A percentile compares a stretch with the other conserved stretches of the same genome.
phyloP scores from a whole-genome alignment of 2,329 filamentous ascomycete species.

The Elsinoe ampelina region DNA sequence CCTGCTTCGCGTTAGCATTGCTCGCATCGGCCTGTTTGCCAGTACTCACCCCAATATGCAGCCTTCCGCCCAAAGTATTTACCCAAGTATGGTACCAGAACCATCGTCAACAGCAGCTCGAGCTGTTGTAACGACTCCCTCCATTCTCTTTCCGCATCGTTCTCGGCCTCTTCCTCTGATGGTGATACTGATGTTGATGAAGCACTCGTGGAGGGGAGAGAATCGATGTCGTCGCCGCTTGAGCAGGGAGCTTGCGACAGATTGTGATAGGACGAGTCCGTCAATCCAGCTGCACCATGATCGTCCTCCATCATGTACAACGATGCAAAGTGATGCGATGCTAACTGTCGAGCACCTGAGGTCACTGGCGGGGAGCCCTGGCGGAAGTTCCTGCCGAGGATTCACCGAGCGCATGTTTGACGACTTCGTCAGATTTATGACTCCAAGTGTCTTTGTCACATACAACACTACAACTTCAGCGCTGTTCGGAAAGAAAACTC shows the following conservation, averaged over 20 bases:
- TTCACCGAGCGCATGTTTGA: background rate
- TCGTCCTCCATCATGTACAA: background rate
- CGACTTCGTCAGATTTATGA: slow-evolving; percentile 8
- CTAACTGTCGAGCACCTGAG: background rate
- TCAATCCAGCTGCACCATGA: slow-evolving; percentile 20
- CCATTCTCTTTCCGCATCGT: slow-evolving; percentile 92
- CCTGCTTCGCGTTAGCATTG: slow-evolving; percentile 44
- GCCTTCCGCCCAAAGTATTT: slow-evolving; percentile 93
- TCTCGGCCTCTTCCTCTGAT: slow-evolving; percentile 46
- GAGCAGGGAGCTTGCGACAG: slow-evolving; percentile 21
- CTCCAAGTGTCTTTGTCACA: background rate
- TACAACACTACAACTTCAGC: background rate
- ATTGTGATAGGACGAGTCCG: slow-evolving; percentile 40
- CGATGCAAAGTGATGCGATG: background rate
- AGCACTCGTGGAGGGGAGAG: slow-evolving; percentile 43
- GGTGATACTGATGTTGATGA: slow-evolving; percentile 40
- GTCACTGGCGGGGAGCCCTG: background rate
- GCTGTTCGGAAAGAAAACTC: background rate
- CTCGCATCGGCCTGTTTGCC: background rate
- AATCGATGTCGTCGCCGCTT: slow-evolving; percentile 39
- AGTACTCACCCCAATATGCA: slow-evolving; percentile 81
- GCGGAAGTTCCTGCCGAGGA: background rate
- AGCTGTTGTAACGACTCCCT: slow-evolving; percentile 87
- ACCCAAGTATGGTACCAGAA: slow-evolving; percentile 83
- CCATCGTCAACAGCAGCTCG: slow-evolving; percentile 87